Percentiles rank a stretch among this genome's conserved stretches.
phyloP scores from a whole-genome alignment of 1,139 yeast species.

The Taphrina deformans region DNA sequence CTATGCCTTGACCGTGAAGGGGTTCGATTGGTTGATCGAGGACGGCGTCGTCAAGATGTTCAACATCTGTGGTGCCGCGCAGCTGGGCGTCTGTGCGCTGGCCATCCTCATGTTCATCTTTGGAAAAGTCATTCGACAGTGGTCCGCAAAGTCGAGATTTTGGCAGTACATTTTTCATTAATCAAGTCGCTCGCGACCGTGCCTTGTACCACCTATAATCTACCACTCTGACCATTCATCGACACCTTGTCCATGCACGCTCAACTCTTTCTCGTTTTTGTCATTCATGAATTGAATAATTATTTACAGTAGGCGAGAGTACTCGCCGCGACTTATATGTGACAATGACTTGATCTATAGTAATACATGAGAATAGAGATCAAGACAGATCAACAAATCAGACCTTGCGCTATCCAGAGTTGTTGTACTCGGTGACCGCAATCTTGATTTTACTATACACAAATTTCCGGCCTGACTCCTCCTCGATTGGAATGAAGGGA shows the following conservation, averaged over 20 bases:
- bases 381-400: not conserved
- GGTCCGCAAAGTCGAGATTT: constrained; percentile 17
- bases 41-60: constrained; percentile 36
- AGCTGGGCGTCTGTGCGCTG: constrained; percentile 37
- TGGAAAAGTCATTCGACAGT: constrained; percentile 37
- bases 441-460: constrained; percentile 71
- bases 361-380: no score
- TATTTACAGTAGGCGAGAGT: not conserved
- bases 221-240: no score
- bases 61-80: constrained; percentile 38
- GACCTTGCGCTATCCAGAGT: not conserved
- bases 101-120: constrained; percentile 36
- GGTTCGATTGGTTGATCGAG: constrained; percentile 37
- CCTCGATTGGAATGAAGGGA: constrained; percentile 78
- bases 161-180: constrained; percentile 21
- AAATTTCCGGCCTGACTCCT: constrained; percentile 61
- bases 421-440: constrained; percentile 53
- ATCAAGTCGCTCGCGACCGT: no score
- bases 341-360: not conserved
- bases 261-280: no score
- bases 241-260: no score
- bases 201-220: no score
- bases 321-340: not conserved
- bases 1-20: constrained; percentile 38
- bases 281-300: not conserved